Conservation (phyloP, 192 early-diverging fungal species). For the Coemansia sp. region DNA sequence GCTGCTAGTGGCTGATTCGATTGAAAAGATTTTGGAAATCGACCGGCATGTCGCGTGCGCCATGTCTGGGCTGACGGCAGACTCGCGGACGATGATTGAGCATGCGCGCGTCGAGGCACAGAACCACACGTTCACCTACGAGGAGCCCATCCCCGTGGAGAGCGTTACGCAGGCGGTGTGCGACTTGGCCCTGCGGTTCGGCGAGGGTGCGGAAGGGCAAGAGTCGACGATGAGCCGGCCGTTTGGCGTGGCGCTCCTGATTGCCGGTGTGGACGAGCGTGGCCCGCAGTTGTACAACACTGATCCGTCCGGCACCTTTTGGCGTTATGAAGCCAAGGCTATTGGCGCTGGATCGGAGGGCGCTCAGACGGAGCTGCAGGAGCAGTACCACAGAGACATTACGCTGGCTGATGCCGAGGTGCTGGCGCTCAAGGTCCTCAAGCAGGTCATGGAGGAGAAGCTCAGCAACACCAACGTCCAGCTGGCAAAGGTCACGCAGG, state of each 20-base stretch:
- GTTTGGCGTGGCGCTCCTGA: constrained; percentile 98
- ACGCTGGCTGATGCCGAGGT: constrained; percentile 86
- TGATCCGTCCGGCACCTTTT: constrained; percentile 98
- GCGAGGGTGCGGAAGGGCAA: constrained; percentile 95
- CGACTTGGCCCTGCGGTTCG: constrained; percentile 96
- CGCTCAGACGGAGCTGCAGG: constrained; percentile 96
- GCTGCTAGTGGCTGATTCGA: constrained; percentile 89
- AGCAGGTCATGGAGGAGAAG: constrained; percentile 99
- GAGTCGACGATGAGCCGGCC: constrained; percentile 99
- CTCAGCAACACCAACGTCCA: constrained; percentile 95
- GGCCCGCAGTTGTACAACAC: constrained; percentile 98
- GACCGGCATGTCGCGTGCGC: constrained; percentile 95
- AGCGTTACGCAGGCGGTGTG: constrained; percentile 98
- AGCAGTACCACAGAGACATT: constrained; percentile 89
- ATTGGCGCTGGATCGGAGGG: constrained; percentile 99
- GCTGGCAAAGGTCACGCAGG: constrained; percentile 82
- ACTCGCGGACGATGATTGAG: constrained; percentile 98
- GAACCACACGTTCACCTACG: constrained; percentile 96
- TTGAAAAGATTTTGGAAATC: constrained; percentile 99
- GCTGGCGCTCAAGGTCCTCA: constrained; percentile 93
- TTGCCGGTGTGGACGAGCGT: constrained; percentile 96
- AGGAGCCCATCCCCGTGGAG: constrained; percentile 95
- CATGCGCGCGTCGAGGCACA: constrained; percentile 96
- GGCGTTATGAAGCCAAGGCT: constrained; percentile 95
- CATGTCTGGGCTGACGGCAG: constrained; percentile 95